Conservation (phyloP, 2,329 filamentous ascomycete genomes). For the Ambrosiella xylebori region DNA sequence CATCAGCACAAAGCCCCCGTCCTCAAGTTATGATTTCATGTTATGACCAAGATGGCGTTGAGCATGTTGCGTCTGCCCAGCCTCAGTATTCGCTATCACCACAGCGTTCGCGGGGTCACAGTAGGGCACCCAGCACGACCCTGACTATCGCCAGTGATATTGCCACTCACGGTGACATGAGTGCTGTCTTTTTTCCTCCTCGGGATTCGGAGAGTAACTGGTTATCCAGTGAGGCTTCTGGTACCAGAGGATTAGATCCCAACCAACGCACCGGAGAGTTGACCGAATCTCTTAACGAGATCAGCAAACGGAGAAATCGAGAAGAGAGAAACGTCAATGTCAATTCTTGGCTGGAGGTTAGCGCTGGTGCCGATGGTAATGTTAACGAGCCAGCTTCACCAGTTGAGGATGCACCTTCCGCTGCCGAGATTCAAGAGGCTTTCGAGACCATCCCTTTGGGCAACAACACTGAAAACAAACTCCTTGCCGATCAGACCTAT, state of each 20-base stretch:
- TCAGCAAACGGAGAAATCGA: constrained; percentile 24
- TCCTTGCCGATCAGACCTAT: constrained; percentile 33
- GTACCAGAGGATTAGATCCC: constrained; percentile 5
- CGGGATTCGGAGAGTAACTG: not conserved
- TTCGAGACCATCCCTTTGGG: constrained; percentile 25
- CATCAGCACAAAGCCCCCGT: not conserved
- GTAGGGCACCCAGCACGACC: not conserved
- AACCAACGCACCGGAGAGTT: not conserved
- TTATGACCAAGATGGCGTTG: not conserved
- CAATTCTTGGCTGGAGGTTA: constrained; percentile 28
- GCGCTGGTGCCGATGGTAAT: not conserved
- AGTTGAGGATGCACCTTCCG: not conserved
- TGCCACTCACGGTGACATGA: constrained; percentile 8
- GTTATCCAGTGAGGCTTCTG: not conserved
- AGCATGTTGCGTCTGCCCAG: not conserved
- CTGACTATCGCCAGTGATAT: constrained; percentile 9
- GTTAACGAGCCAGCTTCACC: not conserved
- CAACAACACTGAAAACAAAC: constrained; percentile 32
- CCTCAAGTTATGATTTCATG: not conserved
- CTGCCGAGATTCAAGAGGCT: not conserved
- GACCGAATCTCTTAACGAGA: constrained; percentile 32
- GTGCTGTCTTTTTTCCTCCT: constrained; percentile 1
- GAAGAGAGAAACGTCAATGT: constrained; percentile 33
- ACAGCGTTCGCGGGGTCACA: not conserved
- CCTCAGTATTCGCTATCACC: not conserved